Conservation (phyloP, 108 stramenopile genomes). For the Poteriospumella lacustris region DNA sequence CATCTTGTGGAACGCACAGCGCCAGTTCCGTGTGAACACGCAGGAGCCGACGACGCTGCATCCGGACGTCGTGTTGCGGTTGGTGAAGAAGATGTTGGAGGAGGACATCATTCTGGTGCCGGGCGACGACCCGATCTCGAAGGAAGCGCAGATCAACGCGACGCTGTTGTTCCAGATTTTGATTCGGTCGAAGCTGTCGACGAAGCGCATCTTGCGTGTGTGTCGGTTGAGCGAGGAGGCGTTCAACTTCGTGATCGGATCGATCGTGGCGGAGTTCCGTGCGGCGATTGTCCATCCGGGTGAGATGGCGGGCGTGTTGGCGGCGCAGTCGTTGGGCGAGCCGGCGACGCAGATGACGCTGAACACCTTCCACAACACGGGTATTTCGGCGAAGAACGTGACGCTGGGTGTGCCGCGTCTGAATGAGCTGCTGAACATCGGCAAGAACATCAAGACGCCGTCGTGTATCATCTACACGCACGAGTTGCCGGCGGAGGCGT, state of each 20-base stretch:
- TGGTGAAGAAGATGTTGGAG: constrained; percentile 66
- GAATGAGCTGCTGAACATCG: constrained; percentile 96
- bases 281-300: constrained; percentile 83
- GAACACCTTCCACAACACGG: constrained; percentile 94
- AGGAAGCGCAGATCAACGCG: constrained; percentile 87
- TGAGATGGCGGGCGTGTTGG: constrained; percentile 97
- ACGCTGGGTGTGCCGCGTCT: constrained; percentile 95
- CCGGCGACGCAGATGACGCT: constrained; percentile 99
- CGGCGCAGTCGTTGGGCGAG: constrained; percentile 96
- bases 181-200: constrained; percentile 73
- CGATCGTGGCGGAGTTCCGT: constrained; percentile 81
- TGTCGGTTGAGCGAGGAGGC: constrained; percentile 79
- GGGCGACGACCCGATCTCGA: constrained; percentile 69
- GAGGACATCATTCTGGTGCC: constrained; percentile 76
- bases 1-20: constrained; percentile 79
- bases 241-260: constrained; percentile 78
- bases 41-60: constrained; percentile 71
- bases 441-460: constrained; percentile 92
- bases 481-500: constrained; percentile 47
- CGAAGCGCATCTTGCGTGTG: constrained; percentile 77
- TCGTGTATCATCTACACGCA: constrained; percentile 80
- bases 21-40: constrained; percentile 76
- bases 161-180: constrained; percentile 83
- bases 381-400: constrained; percentile 96
- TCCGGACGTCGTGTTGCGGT: constrained; percentile 71